Conservation (phyloP, 2,329 filamentous ascomycete genomes). For the Fusarium sp. region DNA sequence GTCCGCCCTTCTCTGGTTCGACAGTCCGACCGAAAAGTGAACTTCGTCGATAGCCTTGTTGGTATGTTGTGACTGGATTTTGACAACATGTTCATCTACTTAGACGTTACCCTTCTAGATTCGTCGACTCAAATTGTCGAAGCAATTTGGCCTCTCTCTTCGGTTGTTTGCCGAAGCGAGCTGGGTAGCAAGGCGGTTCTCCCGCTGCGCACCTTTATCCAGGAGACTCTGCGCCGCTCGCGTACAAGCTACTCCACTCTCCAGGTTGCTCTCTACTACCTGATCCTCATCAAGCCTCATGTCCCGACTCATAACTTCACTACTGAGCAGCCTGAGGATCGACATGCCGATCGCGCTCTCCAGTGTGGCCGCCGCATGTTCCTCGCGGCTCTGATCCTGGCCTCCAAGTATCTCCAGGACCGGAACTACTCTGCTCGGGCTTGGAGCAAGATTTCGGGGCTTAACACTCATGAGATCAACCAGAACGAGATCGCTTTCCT, state of each 20-base stretch:
- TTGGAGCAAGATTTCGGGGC: conserved; percentile 99
- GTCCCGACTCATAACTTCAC: conserved; percentile 87
- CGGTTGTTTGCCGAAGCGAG: conserved; percentile 80
- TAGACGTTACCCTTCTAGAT: conserved; percentile 69
- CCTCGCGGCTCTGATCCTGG: conserved; percentile 90
- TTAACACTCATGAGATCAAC: conserved; percentile 94
- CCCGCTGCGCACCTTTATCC: conserved; percentile 94
- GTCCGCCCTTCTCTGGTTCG: conserved; percentile 82
- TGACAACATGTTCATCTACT: conserved; percentile 42
- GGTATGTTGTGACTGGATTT: conserved; percentile 74
- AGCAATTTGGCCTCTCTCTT: conserved; percentile 95
- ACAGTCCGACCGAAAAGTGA: conserved; percentile 91
- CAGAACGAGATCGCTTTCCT: conserved; percentile 96
- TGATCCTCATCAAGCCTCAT: conserved; percentile 92
- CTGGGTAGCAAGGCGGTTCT: conserved; percentile 81
- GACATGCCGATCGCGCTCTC: conserved; percentile 79
- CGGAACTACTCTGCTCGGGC: conserved; percentile 97
- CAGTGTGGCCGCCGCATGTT: conserved; percentile 99
- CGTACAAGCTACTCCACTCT: conserved; percentile 97
- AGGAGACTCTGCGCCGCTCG: conserved; percentile 94
- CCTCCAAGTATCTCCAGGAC: conserved; percentile 98
- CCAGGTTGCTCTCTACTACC: conserved; percentile 95
- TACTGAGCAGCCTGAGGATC: conserved; percentile 83
- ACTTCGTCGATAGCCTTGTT: conserved; percentile 96
- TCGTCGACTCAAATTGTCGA: conserved; percentile 97